Evolutionary conservation across 495 filamentous ascomycete genomes (phyloP).

Genomic region (Xylaria grammica): DNA sequence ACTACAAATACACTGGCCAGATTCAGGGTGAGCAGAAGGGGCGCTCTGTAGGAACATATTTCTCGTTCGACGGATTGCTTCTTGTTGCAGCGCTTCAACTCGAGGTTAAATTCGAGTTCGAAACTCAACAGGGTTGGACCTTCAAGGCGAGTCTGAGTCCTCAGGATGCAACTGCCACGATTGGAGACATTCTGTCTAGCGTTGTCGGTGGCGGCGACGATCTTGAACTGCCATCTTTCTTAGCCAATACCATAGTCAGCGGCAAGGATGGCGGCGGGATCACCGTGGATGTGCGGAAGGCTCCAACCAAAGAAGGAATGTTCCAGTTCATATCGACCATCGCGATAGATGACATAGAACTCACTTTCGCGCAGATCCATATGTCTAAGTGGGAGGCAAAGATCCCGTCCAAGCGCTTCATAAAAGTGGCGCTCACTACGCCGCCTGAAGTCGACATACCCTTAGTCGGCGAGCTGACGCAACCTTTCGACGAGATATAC

Average conservation of each 20-base stretch:
- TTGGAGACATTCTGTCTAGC: slow-evolving; percentile 10
- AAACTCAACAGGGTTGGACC: slow-evolving; percentile 1
- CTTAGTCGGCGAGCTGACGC: slow-evolving; percentile 41
- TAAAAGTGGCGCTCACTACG: slow-evolving; percentile 26
- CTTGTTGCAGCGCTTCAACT: not conserved
- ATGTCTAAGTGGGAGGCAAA: slow-evolving; percentile 9
- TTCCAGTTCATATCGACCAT: slow-evolving; percentile 22
- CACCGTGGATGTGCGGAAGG: slow-evolving; percentile 5
- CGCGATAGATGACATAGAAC: slow-evolving; percentile 11
- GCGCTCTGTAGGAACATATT: too few relatives aligned
- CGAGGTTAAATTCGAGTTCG: too few relatives aligned
- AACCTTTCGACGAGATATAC: slow-evolving; percentile 51
- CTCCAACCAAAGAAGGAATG: not conserved
- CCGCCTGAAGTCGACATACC: slow-evolving; percentile 38
- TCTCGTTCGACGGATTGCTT: too few relatives aligned
- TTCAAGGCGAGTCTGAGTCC: slow-evolving; percentile 8
- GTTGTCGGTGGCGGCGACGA: not conserved
- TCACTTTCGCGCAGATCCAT: slow-evolving; percentile 27
- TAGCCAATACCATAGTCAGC: slow-evolving; percentile 6
- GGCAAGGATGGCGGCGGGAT: not conserved
- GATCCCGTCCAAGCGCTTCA: slow-evolving; percentile 24
- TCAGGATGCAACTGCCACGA: slow-evolving; percentile 4
- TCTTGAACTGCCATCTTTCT: slow-evolving; percentile 10
- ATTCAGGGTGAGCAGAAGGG: too few relatives aligned
- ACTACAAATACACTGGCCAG: not conserved